Conservation (phyloP, 371 early-diverging fungal genomes). For the Mucor velutinosus region DNA sequence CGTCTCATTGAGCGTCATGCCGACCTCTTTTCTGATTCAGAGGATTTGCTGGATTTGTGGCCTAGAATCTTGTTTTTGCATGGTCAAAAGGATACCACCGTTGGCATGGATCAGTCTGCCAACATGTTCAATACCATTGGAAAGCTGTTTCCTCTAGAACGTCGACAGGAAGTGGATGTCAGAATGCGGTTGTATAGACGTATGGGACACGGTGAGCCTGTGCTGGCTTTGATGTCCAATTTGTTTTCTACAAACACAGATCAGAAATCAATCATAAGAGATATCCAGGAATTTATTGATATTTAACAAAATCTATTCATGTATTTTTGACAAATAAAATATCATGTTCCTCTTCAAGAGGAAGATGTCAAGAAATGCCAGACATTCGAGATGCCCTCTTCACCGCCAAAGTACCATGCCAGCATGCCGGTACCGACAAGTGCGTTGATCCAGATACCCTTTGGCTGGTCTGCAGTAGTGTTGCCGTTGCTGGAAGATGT, state of each 20-base stretch:
- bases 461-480: background rate
- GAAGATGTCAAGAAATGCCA: constrained; percentile 22
- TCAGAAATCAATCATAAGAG: constrained; percentile 34
- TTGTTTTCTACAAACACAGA: constrained; percentile 27
- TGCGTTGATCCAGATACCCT: background rate
- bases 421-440: constrained; percentile 25
- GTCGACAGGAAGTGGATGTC: constrained; percentile 45
- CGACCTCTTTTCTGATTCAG: constrained; percentile 33
- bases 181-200: constrained; percentile 46
- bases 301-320: background rate
- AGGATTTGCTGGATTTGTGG: constrained; percentile 31
- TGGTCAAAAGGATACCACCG: constrained; percentile 48
- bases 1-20: constrained; percentile 29
- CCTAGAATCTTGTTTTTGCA: constrained; percentile 50
- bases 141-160: constrained; percentile 35
- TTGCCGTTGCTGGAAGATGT: background rate
- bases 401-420: constrained; percentile 31
- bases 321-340: background rate
- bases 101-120: constrained; percentile 42
- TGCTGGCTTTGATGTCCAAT: constrained; percentile 45
- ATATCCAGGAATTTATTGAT: constrained; percentile 50
- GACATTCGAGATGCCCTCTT: constrained; percentile 20
- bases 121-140: constrained; percentile 47
- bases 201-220: constrained; percentile 46
- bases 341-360: background rate